A percentile compares a stretch with the other conserved stretches of the same genome.
Conservation (phyloP, 1,284 basidiomycete genomes). For the Cutaneotrichosporon sp. region DNA sequence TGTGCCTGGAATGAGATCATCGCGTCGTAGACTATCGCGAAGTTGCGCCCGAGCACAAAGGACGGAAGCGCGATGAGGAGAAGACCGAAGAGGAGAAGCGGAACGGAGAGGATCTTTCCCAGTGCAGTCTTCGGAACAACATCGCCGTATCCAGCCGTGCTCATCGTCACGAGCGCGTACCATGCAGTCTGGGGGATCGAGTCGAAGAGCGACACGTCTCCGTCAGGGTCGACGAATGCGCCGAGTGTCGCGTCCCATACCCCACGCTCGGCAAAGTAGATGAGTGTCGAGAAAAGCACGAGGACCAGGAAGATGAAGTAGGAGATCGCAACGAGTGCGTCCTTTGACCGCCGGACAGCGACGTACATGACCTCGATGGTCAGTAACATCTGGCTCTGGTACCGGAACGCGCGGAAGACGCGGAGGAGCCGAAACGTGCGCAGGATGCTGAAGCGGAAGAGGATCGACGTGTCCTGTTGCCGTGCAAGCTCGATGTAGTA, state of each 20-base stretch:
- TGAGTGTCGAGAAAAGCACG: constrained; percentile 77
- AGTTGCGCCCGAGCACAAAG: constrained; percentile 84
- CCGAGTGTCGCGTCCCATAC: constrained; percentile 76
- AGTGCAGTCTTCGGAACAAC: constrained; percentile 78
- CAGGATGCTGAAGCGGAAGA: constrained; percentile 82
- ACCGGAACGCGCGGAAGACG: constrained; percentile 82
- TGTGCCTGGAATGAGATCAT: constrained; percentile 52
- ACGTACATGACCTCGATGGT: constrained; percentile 93
- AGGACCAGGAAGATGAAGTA: constrained; percentile 87
- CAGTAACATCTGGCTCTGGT: constrained; percentile 62
- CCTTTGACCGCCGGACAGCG: constrained; percentile 76
- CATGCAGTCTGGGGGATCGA: constrained; percentile 75
- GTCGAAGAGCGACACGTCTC: constrained; percentile 61
- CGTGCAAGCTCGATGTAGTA: constrained; percentile 81
- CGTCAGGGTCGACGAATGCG: constrained; percentile 77
- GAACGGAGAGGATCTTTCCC: constrained; percentile 76
- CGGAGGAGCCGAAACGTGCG: constrained; percentile 75
- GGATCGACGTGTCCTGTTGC: constrained; percentile 78
- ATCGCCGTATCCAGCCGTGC: constrained; percentile 63
- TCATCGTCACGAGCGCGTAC: constrained; percentile 61
- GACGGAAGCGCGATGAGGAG: constrained; percentile 81
- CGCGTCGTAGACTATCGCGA: constrained; percentile 79
- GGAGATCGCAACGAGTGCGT: constrained; percentile 76
- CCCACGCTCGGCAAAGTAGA: constrained; percentile 84
- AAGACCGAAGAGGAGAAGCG: constrained; percentile 77